A percentile compares a stretch with the other conserved stretches of the same genome.
Evolutionary conservation across 2,329 filamentous ascomycete genomes (phyloP).

Genomic region (Catunica adiposa): DNA sequence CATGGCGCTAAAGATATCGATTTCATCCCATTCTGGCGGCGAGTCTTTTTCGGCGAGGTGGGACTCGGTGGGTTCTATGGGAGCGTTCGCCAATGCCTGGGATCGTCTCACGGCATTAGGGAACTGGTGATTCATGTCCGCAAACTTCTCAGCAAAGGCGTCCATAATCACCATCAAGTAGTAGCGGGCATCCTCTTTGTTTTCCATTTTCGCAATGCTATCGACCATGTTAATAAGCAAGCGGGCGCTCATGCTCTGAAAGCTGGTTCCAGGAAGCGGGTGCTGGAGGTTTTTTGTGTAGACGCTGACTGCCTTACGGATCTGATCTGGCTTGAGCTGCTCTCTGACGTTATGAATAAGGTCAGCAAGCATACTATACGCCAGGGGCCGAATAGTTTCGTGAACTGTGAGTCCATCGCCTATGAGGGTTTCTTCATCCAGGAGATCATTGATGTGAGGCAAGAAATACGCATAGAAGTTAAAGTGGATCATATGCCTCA

Average conservation of each 20-base stretch:
- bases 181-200: conserved; percentile 87
- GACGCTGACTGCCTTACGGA: conserved; percentile 86
- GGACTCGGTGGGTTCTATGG: conserved; percentile 60
- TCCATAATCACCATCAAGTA: conserved; percentile 95
- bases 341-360: conserved; percentile 94
- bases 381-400: conserved; percentile 85
- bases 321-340: conserved; percentile 73
- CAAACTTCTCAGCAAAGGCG: conserved; percentile 95
- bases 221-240: conserved; percentile 95
- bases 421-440: conserved; percentile 87
- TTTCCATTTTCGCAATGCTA: conserved; percentile 82
- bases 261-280: conserved; percentile 91
- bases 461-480: conserved; percentile 94
- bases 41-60: conserved; percentile 70
- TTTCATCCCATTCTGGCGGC: conserved; percentile 89
- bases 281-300: conserved; percentile 95
- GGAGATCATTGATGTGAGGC: conserved; percentile 80
- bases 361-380: conserved; percentile 97
- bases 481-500: conserved; percentile 97
- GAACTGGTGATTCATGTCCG: conserved; percentile 93
- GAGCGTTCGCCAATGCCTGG: conserved; percentile 26
- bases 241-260: conserved; percentile 99
- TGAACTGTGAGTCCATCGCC: conserved; percentile 94
- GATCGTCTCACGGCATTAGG: conserved; percentile 88
- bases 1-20: conserved; percentile 90